Evolutionary conservation across 73 alveolate genomes (phyloP).

Genomic region (Paramecium bursaria): DNA sequence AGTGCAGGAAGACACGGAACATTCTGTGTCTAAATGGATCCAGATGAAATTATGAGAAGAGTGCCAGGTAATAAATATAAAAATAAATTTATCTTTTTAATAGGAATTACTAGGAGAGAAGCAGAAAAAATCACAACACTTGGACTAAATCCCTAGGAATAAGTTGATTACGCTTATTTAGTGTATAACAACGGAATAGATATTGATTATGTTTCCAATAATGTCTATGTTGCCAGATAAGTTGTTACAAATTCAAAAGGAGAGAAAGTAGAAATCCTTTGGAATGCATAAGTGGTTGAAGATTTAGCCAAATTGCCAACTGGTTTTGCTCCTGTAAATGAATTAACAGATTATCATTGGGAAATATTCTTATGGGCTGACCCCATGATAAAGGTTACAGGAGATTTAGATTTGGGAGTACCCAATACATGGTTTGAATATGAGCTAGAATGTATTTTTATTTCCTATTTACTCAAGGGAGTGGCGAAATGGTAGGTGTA

Average conservation of each 20-base stretch:
- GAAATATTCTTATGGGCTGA: slow-evolving; percentile 93
- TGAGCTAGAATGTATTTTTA: slow-evolving; percentile 76
- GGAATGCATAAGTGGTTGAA: slow-evolving; percentile 89
- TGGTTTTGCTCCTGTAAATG: slow-evolving; percentile 89
- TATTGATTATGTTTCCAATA: slow-evolving; percentile 84
- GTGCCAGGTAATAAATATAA: slow-evolving; percentile 83
- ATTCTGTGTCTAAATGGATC: slow-evolving; percentile 79
- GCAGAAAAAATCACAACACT: slow-evolving; percentile 80
- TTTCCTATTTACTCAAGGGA: slow-evolving; percentile 69
- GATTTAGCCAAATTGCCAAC: slow-evolving; percentile 78
- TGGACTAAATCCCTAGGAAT: slow-evolving; percentile 92
- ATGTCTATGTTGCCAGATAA: slow-evolving; percentile 88
- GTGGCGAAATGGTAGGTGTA: slow-evolving; percentile 63
- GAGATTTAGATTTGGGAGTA: slow-evolving; percentile 89
- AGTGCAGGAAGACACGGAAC: slow-evolving; percentile 82
- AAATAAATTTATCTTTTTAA: neutral
- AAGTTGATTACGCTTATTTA: slow-evolving; percentile 87
- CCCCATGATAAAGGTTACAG: slow-evolving; percentile 82
- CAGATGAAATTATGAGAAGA: slow-evolving; percentile 94
- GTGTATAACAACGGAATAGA: slow-evolving; percentile 86
- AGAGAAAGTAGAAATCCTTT: slow-evolving; percentile 90
- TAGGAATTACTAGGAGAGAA: slow-evolving; percentile 89
- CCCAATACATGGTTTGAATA: slow-evolving; percentile 95
- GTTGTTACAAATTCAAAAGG: slow-evolving; percentile 94
- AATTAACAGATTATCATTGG: slow-evolving; percentile 90